A percentile compares a stretch with the other conserved stretches of the same genome.
These are phyloP conservation scores for Amaranthus cruentus DNA, from an alignment of 148 eudicot species.

Conservation along the genomic window DNA sequence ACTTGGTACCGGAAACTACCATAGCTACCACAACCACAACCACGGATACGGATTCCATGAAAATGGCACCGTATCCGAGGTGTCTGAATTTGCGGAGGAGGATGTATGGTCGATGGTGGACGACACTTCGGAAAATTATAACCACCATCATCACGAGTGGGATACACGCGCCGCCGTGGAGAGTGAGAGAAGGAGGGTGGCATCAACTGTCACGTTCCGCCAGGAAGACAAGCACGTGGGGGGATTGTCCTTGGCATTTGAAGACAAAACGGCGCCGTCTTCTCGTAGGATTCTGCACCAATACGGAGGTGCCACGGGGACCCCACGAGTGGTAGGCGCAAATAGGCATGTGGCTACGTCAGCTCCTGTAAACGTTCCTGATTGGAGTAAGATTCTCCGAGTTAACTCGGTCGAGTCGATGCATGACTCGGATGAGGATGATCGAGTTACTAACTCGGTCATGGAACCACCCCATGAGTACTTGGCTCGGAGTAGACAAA, in stretches of 20 bases:
- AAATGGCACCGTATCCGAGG: constrained; percentile 16
- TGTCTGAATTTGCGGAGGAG: constrained; percentile 56
- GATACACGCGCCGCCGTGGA: constrained; percentile 35
- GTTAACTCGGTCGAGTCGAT: constrained; percentile 69
- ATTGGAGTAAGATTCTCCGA: constrained; percentile 82
- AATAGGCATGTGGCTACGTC: constrained; percentile 59
- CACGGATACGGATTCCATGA: not conserved
- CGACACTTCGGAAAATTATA: constrained; percentile 25
- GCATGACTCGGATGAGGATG: constrained; percentile 61
- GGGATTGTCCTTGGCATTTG: constrained; percentile 76
- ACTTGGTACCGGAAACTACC: constrained; percentile 28
- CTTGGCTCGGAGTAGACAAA: constrained; percentile 59
- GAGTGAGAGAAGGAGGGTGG: constrained; percentile 16
- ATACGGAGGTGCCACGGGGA: constrained; percentile 31
- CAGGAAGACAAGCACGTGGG: constrained; percentile 34
- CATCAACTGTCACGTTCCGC: not conserved
- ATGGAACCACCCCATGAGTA: constrained; percentile 86
- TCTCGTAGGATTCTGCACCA: constrained; percentile 62
- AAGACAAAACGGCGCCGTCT: constrained; percentile 42
- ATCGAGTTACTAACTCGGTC: constrained; percentile 32
- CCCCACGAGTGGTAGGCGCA: constrained; percentile 28
- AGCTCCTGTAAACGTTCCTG: constrained; percentile 89
- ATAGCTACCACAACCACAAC: not conserved
- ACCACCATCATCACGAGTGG: constrained; percentile 36
- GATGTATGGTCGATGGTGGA: constrained; percentile 73